Evolutionary conservation across 148 eudicot genomes (phyloP), one percentile per base, ranked within the genome.

Genomic region (Suaeda aralocaspica): DNA sequence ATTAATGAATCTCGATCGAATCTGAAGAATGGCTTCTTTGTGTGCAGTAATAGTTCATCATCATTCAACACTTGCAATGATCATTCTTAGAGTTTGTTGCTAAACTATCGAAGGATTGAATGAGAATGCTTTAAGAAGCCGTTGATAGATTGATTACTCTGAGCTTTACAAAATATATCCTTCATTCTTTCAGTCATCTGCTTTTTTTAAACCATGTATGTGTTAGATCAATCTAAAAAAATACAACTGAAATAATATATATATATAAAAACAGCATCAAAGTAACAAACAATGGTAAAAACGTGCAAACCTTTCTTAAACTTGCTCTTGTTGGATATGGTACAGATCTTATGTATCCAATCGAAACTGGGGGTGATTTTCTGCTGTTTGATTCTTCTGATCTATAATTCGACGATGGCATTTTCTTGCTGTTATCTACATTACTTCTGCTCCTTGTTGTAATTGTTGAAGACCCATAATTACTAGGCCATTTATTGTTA

Each of bases 121-220:
- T 83, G 89, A 22, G 98, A 92, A 81, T 90, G 94, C 72, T 75
- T 90, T 26, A 92, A 81, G 48, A 92, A 70, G 75, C 65, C 82
- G 76, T 79, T 77, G 60, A 92, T 78, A 64, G 96, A 87, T 60
- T 70, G 86, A 62, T 72, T 84, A 69, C 76, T 64, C 26, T 75
- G 85, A 4, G 86, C 83, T 62, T 66, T 81, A 48, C 78, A 78
- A 64, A 84, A 55, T 33, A 86, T 34, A 39, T 63, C 81, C 72
- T 79, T 81, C 83, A 90, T 79, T 39, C 86, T 76, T 51, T 86
- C 85, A 44, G 94, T 90, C 84, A 90, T 77, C 96, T 90, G 90
- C 65, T 42, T 15, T 50, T 5, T 49, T 50, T 22, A 6, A 4
- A 29, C 11, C 14, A 22, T 36, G n/a, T 18, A 34, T 45, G 52